A percentile compares a stretch with the other conserved stretches of the same genome.
Conservation (phyloP, 257 asterid species). For the Nicotiana tabacum region DNA sequence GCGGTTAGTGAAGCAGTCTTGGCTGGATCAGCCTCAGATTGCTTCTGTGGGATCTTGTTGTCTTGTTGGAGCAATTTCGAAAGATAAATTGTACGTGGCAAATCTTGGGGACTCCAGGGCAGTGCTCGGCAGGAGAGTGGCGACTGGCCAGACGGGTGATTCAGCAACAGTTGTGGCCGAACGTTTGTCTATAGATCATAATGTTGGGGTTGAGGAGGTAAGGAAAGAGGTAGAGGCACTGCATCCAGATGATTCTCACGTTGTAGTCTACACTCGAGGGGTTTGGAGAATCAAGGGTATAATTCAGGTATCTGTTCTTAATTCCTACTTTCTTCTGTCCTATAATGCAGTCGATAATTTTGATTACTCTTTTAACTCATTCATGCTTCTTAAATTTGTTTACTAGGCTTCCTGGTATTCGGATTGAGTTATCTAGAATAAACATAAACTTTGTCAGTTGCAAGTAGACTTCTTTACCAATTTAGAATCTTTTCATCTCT, state of each 20-base stretch:
- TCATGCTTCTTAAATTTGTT: not conserved
- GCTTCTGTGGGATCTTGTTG: conserved; percentile 40
- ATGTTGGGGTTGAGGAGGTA: conserved; percentile 35
- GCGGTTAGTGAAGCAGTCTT: conserved; percentile 28
- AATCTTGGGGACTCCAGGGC: conserved; percentile 43
- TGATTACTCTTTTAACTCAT: not conserved
- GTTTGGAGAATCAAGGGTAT: conserved; percentile 46
- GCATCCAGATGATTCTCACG: conserved; percentile 41
- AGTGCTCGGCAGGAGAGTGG: conserved; percentile 31
- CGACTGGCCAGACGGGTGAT: conserved; percentile 10
- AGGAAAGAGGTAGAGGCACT: conserved; percentile 42
- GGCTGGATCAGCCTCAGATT: conserved; percentile 34
- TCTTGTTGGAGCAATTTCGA: conserved; percentile 32
- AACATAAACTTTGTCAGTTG: too few species aligned
- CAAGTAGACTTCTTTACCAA: not conserved
- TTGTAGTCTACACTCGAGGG: conserved; percentile 32
- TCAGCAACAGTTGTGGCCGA: conserved; percentile 26
- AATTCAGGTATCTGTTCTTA: conserved; percentile 27
- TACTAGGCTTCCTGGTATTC: not conserved
- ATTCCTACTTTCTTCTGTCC: not conserved
- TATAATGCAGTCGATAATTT: not conserved
- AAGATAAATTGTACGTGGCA: conserved; percentile 31
- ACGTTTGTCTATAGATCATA: conserved; percentile 35
- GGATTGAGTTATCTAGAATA: not conserved
- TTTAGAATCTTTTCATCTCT: not conserved